Evolutionary conservation across 1,284 basidiomycete genomes (phyloP), one percentile per base, ranked within the genome.

Genomic region (Ustilago trichophora): DNA sequence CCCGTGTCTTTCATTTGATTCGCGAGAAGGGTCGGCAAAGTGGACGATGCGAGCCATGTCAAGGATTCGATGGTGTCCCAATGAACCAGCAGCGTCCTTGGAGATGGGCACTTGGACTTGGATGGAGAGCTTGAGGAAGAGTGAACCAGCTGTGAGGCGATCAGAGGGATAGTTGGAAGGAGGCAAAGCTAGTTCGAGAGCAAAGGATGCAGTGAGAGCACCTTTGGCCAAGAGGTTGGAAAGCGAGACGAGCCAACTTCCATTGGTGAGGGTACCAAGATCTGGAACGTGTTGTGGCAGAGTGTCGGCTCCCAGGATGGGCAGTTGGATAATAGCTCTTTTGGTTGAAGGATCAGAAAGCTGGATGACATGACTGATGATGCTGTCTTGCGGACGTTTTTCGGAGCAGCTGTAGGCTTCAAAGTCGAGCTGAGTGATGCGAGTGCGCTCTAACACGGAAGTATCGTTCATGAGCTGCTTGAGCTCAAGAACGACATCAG

Each of bases 41-140:
- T 53, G 60, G 12, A 70, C 60, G 16, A 70, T 25, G 2, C 35
- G 34, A 4, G 62, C 67, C 60, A 65, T 69, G 44, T 59, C 51
- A 2, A 59, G 31, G 8, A 65, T 70, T n/a, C 33, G 24, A 5
- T 47, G 34, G 3, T 41, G 10, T 4, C 44, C 54, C 13, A 68
- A 11, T 7, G 42, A 8, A 3, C 31, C 48, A 10, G 31, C 24
- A 11, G 36, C 22, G 3, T 29, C 38, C 1, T 7, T 16, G 3
- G 60, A 60, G 6, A 65, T 12, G 12, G 29, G 13, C 0, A 49
- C 55, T 7, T 35, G 19, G 1, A 65, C 56, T 2, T 35, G 32
- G 3, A 70, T 22, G 2, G 35, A 24, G 5, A 73, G 55, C 41
- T 57, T 58, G 29, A 67, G 21, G 21, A 72, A 52, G 19, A 71